phyloP scores from a whole-genome alignment of 2,329 filamentous ascomycete species.

The Fusarium nelsonii region DNA sequence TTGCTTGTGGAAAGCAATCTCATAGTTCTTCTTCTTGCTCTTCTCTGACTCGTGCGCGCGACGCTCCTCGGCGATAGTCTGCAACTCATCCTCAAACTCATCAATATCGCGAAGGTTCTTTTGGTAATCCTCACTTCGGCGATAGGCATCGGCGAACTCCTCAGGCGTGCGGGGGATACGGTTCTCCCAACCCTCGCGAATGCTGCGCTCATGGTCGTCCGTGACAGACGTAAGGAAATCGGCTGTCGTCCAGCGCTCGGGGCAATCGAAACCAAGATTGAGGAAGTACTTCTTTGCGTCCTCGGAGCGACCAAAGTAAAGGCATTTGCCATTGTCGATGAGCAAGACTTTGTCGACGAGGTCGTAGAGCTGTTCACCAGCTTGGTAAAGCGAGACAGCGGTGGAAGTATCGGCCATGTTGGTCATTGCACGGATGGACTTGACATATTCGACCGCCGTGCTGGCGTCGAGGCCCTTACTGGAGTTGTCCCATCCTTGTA shows the following conservation, averaged over 20 bases:
- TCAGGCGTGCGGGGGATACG: conserved; percentile 76
- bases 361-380: conserved; percentile 73
- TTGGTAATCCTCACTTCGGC: conserved; percentile 70
- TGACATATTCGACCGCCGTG: conserved; percentile 79
- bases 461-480: conserved; percentile 79
- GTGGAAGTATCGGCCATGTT: conserved; percentile 79
- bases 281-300: conserved; percentile 77
- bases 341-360: conserved; percentile 82
- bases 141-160: conserved; percentile 76
- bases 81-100: conserved; percentile 72
- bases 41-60: conserved; percentile 74
- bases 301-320: conserved; percentile 76
- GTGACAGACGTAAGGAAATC: conserved; percentile 85
- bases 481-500: conserved; percentile 81
- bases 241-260: conserved; percentile 75
- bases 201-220: conserved; percentile 77
- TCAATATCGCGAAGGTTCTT: conserved; percentile 71
- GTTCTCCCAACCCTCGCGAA: conserved; percentile 73
- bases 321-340: conserved; percentile 78
- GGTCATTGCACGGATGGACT: conserved; percentile 72
- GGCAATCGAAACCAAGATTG: conserved; percentile 78
- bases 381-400: conserved; percentile 78
- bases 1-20: conserved; percentile 79
- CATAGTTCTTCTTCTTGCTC: conserved; percentile 78
- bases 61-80: conserved; percentile 60